These are phyloP conservation scores for Eucalyptus dawsonii DNA, from an alignment of 345 rosid species.

Conservation along the genomic window DNA sequence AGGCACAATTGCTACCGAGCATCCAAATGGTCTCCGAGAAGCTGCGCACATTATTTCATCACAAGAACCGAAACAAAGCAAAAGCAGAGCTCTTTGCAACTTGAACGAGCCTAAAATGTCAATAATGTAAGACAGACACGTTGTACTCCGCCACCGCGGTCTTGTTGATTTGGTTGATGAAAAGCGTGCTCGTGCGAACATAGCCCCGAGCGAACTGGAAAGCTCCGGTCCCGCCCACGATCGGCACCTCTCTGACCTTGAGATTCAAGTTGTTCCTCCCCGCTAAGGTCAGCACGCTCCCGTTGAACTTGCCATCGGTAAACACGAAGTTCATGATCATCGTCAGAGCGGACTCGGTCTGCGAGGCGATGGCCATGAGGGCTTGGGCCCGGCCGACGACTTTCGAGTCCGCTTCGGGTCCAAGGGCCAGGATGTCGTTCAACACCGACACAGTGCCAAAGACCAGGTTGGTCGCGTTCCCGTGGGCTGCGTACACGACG, in stretches of 20 bases:
- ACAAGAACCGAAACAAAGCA: neutral
- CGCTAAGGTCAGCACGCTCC: constrained; percentile 6
- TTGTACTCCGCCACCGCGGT: neutral
- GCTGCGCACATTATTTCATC: neutral
- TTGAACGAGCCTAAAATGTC: neutral
- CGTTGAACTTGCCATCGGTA: constrained; percentile 17
- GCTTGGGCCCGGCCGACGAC: constrained; percentile 16
- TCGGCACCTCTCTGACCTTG: constrained; percentile 10
- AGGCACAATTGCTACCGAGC: neutral
- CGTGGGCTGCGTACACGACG: neutral
- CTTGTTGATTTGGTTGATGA: neutral
- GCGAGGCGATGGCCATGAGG: constrained; percentile 5
- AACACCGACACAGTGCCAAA: neutral
- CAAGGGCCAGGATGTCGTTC: constrained; percentile 1
- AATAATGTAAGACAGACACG: neutral
- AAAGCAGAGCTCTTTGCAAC: neutral
- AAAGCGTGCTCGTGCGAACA: constrained; percentile 6
- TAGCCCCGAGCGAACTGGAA: constrained; percentile 23
- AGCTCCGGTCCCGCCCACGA: constrained; percentile 12
- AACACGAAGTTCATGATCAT: constrained; percentile 15
- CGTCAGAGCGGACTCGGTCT: neutral
- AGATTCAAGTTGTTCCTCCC: constrained; percentile 6
- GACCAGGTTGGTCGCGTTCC: neutral
- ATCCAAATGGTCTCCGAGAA: neutral
- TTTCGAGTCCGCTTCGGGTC: constrained; percentile 1